These are phyloP conservation scores for Sporisorium graminicola DNA, from an alignment of 1,284 basidiomycete species.

Conservation along the genomic window DNA sequence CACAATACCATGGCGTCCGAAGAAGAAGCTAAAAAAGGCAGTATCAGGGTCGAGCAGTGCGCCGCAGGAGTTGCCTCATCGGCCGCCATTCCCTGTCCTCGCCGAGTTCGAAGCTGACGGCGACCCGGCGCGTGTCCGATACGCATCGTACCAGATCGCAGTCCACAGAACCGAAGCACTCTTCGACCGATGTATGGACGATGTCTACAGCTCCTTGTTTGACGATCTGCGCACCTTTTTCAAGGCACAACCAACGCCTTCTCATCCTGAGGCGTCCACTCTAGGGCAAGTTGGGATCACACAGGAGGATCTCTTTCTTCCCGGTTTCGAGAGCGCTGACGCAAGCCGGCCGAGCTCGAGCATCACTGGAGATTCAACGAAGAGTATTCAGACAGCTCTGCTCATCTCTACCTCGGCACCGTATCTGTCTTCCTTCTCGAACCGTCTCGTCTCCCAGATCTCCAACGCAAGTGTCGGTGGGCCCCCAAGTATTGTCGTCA, in stretches of 20 bases:
- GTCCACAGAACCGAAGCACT: slow-evolving; percentile 31
- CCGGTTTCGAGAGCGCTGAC: slow-evolving; percentile 33
- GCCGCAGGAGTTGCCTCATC: background rate
- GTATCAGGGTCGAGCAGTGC: background rate
- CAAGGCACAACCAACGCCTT: slow-evolving; percentile 1
- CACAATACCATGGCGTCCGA: slow-evolving; percentile 49
- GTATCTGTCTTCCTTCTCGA: slow-evolving; percentile 38
- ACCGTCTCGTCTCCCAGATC: slow-evolving; percentile 41
- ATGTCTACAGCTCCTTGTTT: slow-evolving; percentile 39
- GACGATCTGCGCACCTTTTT: slow-evolving; percentile 35
- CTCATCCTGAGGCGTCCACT: background rate
- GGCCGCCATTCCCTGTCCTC: slow-evolving; percentile 34
- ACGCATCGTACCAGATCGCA: slow-evolving; percentile 38
- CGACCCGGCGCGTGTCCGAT: slow-evolving; percentile 35
- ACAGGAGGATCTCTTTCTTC: slow-evolving; percentile 33
- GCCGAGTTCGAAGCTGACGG: slow-evolving; percentile 41
- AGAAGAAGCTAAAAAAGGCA: slow-evolving; percentile 23
- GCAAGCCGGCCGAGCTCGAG: background rate
- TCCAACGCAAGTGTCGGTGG: slow-evolving; percentile 12
- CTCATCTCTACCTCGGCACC: slow-evolving; percentile 49
- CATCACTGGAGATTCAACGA: slow-evolving; percentile 6
- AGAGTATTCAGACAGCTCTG: slow-evolving; percentile 45
- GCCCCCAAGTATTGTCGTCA: slow-evolving; percentile 32
- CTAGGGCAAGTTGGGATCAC: slow-evolving; percentile 8
- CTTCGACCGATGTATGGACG: slow-evolving; percentile 37